These are phyloP conservation scores for Candida germanica DNA, from an alignment of 805 yeast genomes.

Conservation along the genomic window DNA sequence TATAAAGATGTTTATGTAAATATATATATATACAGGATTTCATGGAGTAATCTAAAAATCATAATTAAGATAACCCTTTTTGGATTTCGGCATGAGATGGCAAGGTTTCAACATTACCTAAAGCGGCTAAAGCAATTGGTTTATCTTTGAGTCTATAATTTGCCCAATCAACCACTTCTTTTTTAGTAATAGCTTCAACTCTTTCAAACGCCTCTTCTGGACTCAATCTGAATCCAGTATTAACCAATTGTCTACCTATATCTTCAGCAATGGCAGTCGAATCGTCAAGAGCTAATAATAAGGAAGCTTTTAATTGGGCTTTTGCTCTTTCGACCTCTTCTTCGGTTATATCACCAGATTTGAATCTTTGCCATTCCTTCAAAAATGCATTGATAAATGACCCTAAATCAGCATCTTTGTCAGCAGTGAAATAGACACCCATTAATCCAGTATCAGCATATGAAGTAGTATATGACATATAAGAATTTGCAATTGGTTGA, in stretches of 20 bases:
- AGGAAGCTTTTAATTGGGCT: slow-evolving; percentile 89
- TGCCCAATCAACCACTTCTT: slow-evolving; percentile 87
- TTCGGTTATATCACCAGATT: slow-evolving; percentile 69
- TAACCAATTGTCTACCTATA: slow-evolving; percentile 94
- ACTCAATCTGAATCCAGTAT: slow-evolving; percentile 77
- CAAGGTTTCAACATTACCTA: slow-evolving; percentile 74
- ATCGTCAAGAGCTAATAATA: slow-evolving; percentile 86
- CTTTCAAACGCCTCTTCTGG: slow-evolving; percentile 73
- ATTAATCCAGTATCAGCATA: slow-evolving; percentile 97
- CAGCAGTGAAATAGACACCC: slow-evolving; percentile 93
- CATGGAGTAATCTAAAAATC: slow-evolving; percentile 1
- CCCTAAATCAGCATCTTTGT: slow-evolving; percentile 63
- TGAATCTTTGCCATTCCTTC: slow-evolving; percentile 86
- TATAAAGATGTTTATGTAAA: not conserved
- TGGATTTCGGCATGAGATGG: slow-evolving; percentile 64
- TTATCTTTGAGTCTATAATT: slow-evolving; percentile 71
- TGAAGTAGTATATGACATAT: slow-evolving; percentile 94
- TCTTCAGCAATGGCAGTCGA: slow-evolving; percentile 96
- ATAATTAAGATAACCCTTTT: slow-evolving; percentile 20
- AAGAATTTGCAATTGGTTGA: slow-evolving; percentile 82
- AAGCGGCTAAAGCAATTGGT: slow-evolving; percentile 87
- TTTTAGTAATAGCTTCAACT: slow-evolving; percentile 72
- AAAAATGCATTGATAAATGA: slow-evolving; percentile 70
- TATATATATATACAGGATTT: not conserved
- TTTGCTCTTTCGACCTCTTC: slow-evolving; percentile 93